Evolutionary conservation across 495 filamentous ascomycete species (phyloP).

Genomic region (Cercophora scortea): DNA sequence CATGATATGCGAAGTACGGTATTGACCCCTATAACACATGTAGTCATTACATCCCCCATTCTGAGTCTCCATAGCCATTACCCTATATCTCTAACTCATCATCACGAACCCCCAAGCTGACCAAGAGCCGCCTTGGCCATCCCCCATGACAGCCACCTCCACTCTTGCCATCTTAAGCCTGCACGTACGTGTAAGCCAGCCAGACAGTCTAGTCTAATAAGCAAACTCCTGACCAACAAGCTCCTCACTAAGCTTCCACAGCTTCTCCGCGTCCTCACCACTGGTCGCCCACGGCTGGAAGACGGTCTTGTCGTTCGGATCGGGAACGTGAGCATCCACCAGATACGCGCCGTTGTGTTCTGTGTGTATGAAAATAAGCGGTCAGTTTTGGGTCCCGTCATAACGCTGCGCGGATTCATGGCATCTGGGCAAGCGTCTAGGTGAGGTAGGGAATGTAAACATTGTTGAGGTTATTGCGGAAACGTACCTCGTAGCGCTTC

Average conservation of each 20-base stretch:
- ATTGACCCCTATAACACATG: too few species aligned
- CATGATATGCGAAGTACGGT: too few species aligned
- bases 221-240: conserved; percentile 37
- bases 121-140: too few species aligned
- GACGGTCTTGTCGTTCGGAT: conserved; percentile 25
- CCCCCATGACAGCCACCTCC: too few species aligned
- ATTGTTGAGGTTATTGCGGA: not conserved
- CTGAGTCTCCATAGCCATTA: too few species aligned
- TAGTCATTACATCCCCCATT: too few species aligned
- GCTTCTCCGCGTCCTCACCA: conserved; percentile 32
- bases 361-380: not conserved
- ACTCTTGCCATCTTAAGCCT: too few species aligned
- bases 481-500: conserved; percentile 24
- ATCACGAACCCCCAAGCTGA: too few species aligned
- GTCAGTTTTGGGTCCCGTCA: too few species aligned
- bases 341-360: conserved; percentile 33
- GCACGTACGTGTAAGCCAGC: too few species aligned
- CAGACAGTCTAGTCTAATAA: not conserved
- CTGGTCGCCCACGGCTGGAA: conserved; percentile 27
- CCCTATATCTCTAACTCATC: too few species aligned
- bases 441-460: not conserved
- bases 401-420: too few species aligned
- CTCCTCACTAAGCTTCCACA: conserved; percentile 43
- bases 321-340: conserved; percentile 28
- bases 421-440: not conserved